A percentile compares a stretch with the other conserved stretches of the same genome.
These are phyloP conservation scores for Syncephalastrum racemosum DNA, from an alignment of 371 early-diverging fungal genomes.

Conservation along the genomic window DNA sequence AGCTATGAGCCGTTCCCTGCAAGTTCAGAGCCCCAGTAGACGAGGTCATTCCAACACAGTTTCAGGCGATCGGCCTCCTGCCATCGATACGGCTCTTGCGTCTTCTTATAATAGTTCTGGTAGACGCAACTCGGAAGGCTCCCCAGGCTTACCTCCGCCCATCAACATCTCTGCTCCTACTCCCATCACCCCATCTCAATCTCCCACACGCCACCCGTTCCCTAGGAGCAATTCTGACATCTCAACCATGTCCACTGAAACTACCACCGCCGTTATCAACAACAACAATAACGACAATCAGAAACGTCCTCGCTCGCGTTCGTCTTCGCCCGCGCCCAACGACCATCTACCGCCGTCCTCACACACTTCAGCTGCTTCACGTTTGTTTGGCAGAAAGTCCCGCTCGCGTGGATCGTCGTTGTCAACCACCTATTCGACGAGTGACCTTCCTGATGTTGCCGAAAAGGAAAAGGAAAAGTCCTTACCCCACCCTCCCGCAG, in stretches of 20 bases:
- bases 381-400: slow-evolving; percentile 11
- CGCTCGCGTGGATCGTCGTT: slow-evolving; percentile 25
- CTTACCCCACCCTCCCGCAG: too few relatives aligned
- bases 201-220: slow-evolving; percentile 11
- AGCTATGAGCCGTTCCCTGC: too few relatives aligned
- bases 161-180: slow-evolving; percentile 28
- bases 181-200: slow-evolving; percentile 11
- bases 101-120: slow-evolving; percentile 3
- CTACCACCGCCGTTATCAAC: slow-evolving; percentile 1
- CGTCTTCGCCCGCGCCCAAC: slow-evolving; percentile 5
- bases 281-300: neutral
- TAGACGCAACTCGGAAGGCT: slow-evolving; percentile 26
- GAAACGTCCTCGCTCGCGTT: slow-evolving; percentile 2
- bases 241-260: neutral
- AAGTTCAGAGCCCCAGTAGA: too few relatives aligned
- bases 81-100: slow-evolving; percentile 13
- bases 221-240: slow-evolving; percentile 1
- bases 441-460: slow-evolving; percentile 9
- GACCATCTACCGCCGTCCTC: slow-evolving; percentile 11
- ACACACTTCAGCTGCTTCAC: neutral
- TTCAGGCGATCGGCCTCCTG: slow-evolving; percentile 18
- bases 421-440: slow-evolving; percentile 9
- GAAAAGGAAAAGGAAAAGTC: slow-evolving; percentile 1
- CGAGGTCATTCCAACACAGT: slow-evolving; percentile 23
- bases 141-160: slow-evolving; percentile 18